Percentiles rank a stretch among this genome's conserved stretches.
Evolutionary conservation across 179 eudicot genomes (phyloP).

Genomic region (Silene coronaria): DNA sequence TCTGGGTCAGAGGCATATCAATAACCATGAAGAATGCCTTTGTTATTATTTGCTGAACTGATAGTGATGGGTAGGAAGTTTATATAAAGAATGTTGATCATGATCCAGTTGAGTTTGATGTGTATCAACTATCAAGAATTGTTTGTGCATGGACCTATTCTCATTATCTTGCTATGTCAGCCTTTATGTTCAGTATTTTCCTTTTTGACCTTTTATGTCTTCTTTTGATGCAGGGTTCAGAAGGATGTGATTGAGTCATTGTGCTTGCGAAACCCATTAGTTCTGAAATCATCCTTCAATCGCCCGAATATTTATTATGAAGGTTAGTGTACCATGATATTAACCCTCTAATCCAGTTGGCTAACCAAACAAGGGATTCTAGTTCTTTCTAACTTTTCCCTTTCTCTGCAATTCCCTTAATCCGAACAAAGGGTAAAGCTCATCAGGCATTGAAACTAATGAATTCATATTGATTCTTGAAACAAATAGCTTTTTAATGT

Average conservation of each 20-base stretch:
- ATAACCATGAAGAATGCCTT: not conserved
- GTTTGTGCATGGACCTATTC: conserved; percentile 1
- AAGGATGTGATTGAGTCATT: conserved; percentile 76
- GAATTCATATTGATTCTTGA: not conserved
- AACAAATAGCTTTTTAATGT: not conserved
- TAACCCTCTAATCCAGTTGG: not conserved
- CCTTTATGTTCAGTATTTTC: not conserved
- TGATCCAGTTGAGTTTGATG: not conserved
- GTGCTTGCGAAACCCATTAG: conserved; percentile 57
- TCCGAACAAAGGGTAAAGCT: not conserved
- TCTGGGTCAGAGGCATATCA: not conserved
- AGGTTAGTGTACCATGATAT: conserved; percentile 43
- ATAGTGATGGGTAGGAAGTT: not conserved
- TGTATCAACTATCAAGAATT: not conserved
- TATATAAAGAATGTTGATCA: not conserved
- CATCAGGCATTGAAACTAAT: not conserved
- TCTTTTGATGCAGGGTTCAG: conserved; percentile 65
- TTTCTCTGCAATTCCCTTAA: not conserved
- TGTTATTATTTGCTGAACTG: not conserved
- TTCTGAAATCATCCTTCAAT: conserved; percentile 82
- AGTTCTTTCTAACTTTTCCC: not conserved
- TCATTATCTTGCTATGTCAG: conserved; percentile 7
- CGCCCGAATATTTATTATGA: conserved; percentile 88
- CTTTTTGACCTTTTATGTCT: conserved; percentile 8
- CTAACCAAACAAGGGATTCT: not conserved